Evolutionary conservation across 306 rosid genomes (phyloP).

Genomic region (Lagenaria siceraria): DNA sequence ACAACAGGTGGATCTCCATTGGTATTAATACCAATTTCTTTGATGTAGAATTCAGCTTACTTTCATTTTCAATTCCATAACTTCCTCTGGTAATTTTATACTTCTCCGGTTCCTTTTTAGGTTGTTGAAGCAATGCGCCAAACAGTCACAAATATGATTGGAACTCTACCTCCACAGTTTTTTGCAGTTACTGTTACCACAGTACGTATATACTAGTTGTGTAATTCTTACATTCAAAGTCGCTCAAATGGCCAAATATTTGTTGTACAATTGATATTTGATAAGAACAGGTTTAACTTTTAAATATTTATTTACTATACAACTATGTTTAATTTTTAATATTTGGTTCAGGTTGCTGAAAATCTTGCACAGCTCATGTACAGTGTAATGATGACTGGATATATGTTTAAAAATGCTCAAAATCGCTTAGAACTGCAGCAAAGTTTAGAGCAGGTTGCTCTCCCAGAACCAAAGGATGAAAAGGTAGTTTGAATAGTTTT

Average conservation of each 20-base stretch:
- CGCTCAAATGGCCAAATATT: background rate
- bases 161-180: conserved; percentile 92
- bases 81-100: background rate
- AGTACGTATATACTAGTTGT: conserved; percentile 26
- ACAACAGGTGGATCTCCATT: conserved; percentile 43
- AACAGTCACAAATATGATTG: conserved; percentile 96
- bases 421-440: conserved; percentile 88
- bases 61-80: background rate
- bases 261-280: background rate
- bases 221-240: background rate
- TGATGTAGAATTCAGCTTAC: background rate
- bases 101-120: conserved; percentile 24
- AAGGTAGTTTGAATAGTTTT: conserved; percentile 30
- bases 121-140: conserved; percentile 98
- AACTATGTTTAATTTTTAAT: conserved; percentile 5
- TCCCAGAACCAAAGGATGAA: conserved; percentile 63
- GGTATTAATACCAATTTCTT: background rate
- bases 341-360: conserved; percentile 75
- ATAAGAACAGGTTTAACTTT: conserved; percentile 9
- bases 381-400: conserved; percentile 97
- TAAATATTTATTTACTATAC: background rate
- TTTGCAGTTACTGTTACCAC: conserved; percentile 76
- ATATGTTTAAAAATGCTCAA: conserved; percentile 93
- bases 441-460: conserved; percentile 86
- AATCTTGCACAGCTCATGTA: conserved; percentile 98